Base-by-base conservation (phyloP, 2,329 filamentous ascomycete species). In the Fusarium buharicum region DNA sequence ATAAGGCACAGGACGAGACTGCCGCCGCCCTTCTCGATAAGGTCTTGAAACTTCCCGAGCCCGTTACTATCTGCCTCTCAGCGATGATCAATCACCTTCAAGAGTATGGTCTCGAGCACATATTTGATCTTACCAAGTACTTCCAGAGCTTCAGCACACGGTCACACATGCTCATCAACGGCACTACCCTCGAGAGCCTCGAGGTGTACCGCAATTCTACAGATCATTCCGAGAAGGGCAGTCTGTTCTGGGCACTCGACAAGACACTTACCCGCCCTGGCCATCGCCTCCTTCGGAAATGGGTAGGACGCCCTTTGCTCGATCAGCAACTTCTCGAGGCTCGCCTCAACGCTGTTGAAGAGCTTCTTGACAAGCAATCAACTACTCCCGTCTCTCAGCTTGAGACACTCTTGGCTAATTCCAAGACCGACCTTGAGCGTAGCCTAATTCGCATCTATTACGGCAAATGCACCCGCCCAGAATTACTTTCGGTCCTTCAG, bases 181-280 rank as follows among this genome's bases (percentile, higher is more conserved):
- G 94, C 39, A 99, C 97, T 50, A 97, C 94, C 0, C 79, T 99
- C 33, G 94, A 92, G 44, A 97, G 92, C 70, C 83, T 99, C 12
- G 95, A 99, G 74, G 92, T 99, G 2, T 99, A 97, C 73, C 90
- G 93, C 59, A 99, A 99, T 66, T 88, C 93, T 69, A 98, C 94
- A 0, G 93, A 98, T 72, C 86, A 93, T 69, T 85, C 86, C 0
- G 86, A 90, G 55, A 93, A 90, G 69, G 95, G 95, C 4, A 97
- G 93, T 74, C 81, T 99, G 5, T 93, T 98, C 75, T 99, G 95
- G 95, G 92, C 93, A 0, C 82, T 99, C 37, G 92, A 99, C 77
- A 92, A 95, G 69, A 98, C 95, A 0, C 85, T 90, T 64, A 99
- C 95, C 1, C 88, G 91, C 12, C 96, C 96, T 71, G 95, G 95